Conservation (phyloP, 345 rosid species). For the Salix exigua region DNA sequence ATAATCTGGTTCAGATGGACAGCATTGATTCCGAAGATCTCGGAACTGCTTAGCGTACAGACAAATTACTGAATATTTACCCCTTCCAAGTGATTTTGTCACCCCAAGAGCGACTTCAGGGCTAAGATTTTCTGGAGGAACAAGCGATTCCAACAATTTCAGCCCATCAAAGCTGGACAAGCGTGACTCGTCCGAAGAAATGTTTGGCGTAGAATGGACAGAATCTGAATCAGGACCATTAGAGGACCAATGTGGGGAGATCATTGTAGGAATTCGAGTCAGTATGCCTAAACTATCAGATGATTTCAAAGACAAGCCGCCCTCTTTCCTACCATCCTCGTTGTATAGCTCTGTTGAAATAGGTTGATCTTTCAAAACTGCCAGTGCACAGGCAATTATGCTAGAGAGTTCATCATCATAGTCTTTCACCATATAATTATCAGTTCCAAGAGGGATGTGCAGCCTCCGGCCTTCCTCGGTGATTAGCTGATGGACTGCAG, state of each 20-base stretch:
- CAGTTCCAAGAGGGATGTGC: slow-evolving; percentile 56
- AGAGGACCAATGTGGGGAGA: slow-evolving; percentile 51
- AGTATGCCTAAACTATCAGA: slow-evolving; percentile 27
- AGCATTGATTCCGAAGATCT: slow-evolving; percentile 61
- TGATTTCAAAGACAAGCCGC: slow-evolving; percentile 23
- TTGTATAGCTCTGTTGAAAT: slow-evolving; percentile 18
- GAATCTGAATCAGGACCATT: slow-evolving; percentile 54
- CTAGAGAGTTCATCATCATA: slow-evolving; percentile 90
- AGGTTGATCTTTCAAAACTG: slow-evolving; percentile 44
- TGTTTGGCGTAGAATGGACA: slow-evolving; percentile 29
- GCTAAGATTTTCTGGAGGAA: slow-evolving; percentile 45
- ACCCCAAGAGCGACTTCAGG: slow-evolving; percentile 63
- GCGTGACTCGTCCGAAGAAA: slow-evolving; percentile 51
- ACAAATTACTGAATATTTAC: slow-evolving; percentile 75
- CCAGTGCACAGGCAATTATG: slow-evolving; percentile 81
- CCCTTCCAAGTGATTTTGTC: slow-evolving; percentile 57
- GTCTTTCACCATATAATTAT: slow-evolving; percentile 61
- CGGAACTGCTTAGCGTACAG: slow-evolving; percentile 70
- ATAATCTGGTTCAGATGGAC: slow-evolving; percentile 74
- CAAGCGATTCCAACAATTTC: slow-evolving; percentile 53
- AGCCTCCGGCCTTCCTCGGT: slow-evolving; percentile 72
- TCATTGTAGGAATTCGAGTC: slow-evolving; percentile 35
- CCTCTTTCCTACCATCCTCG: slow-evolving; percentile 36
- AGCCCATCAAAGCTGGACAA: slow-evolving; percentile 75
- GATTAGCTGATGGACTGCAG: slow-evolving; percentile 50